These are phyloP conservation scores for Amanita rubescens DNA, from an alignment of 768 basidiomycete species.

Conservation along the genomic window DNA sequence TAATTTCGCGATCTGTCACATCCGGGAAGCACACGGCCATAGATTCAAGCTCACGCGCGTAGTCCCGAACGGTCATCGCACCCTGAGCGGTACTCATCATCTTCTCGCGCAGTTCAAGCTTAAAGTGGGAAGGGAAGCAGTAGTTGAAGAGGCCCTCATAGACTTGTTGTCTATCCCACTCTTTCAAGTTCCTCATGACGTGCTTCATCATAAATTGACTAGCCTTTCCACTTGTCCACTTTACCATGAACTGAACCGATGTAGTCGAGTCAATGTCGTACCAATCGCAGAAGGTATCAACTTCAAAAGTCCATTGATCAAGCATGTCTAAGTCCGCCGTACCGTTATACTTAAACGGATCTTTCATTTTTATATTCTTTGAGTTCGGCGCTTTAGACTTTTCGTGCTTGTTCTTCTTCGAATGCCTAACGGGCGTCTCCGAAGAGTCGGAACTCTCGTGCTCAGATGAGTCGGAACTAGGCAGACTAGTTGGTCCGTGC, in stretches of 20 bases:
- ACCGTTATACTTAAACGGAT: background rate
- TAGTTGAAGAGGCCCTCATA: slow-evolving; percentile 10
- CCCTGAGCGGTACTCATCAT: background rate
- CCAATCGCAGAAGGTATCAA: no score
- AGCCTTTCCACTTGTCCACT: slow-evolving; percentile 9
- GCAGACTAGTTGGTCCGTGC: no score
- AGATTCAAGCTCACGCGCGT: background rate
- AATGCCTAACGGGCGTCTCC: no score
- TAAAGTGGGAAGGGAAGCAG: slow-evolving; percentile 10
- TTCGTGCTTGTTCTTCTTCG: no score
- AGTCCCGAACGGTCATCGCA: background rate
- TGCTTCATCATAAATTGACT: slow-evolving; percentile 9
- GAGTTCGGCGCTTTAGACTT: no score
- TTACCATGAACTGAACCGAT: slow-evolving; percentile 3
- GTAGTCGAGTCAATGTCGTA: background rate
- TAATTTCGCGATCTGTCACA: slow-evolving; percentile 18
- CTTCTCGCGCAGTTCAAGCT: slow-evolving; percentile 1
- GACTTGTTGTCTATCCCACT: background rate
- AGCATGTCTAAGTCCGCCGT: background rate
- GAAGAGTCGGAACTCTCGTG: background rate
- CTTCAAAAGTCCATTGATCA: background rate
- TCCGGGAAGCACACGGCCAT: slow-evolving; percentile 1
- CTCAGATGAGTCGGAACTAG: no score
- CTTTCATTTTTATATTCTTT: background rate
- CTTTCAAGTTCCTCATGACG: background rate